Evolutionary conservation across 257 asterid species (phyloP).

Genomic region (Solanum chmielewskii): DNA sequence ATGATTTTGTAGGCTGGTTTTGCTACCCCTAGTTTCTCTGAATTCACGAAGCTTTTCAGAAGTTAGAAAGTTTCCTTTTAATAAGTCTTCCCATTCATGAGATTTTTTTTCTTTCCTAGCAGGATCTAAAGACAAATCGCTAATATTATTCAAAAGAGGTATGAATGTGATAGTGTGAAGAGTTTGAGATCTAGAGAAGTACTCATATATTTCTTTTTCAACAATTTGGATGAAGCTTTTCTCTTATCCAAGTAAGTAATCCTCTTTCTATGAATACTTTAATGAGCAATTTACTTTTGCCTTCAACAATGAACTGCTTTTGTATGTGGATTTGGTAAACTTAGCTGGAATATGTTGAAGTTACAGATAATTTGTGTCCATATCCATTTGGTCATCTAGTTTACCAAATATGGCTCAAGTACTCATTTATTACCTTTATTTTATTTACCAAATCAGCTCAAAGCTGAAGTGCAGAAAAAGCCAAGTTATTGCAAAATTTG

Average conservation of each 20-base stretch:
- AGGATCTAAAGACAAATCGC: background rate
- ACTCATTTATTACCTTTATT: background rate
- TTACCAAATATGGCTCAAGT: background rate
- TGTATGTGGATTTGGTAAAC: background rate
- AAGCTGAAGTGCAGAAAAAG: background rate
- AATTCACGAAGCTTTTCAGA: background rate
- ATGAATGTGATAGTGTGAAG: background rate
- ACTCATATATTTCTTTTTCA: background rate
- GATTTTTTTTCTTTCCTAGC: background rate
- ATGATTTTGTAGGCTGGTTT: background rate
- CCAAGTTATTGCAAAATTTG: no score
- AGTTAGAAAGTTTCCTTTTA: background rate
- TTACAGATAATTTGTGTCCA: background rate
- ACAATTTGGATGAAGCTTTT: background rate
- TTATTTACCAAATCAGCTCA: background rate
- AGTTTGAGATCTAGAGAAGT: background rate
- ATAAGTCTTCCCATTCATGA: background rate
- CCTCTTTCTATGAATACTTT: background rate
- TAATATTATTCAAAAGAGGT: background rate
- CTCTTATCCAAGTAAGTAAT: background rate
- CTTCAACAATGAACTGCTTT: background rate
- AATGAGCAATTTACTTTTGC: background rate
- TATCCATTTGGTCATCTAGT: background rate
- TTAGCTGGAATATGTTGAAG: background rate
- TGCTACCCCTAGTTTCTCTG: background rate